Conservation (phyloP, 495 filamentous ascomycete genomes). For the Cenococcum geophilum region DNA sequence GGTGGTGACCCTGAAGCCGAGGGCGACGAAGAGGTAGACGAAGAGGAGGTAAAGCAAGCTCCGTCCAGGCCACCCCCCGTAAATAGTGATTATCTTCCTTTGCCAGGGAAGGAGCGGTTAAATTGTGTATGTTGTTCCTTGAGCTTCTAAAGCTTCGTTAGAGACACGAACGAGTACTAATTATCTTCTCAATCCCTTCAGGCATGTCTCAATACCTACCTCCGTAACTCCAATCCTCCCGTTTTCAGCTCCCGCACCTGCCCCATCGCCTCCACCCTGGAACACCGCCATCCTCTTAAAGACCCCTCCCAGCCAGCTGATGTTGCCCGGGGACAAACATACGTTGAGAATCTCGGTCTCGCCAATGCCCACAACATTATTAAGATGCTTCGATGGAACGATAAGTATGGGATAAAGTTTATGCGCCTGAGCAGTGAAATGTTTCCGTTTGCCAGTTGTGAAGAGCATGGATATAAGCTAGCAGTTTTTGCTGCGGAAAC, state of each 20-base stretch:
- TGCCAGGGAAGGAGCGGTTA: constrained; percentile 88
- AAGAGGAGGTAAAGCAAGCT: constrained; percentile 43
- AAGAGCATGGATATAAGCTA: constrained; percentile 79
- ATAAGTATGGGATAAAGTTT: constrained; percentile 87
- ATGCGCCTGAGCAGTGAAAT: constrained; percentile 89
- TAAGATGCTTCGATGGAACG: constrained; percentile 90
- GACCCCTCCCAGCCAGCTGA: constrained; percentile 64
- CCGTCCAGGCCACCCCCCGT: constrained; percentile 63
- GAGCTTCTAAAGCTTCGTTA: background rate
- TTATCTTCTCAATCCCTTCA: constrained; percentile 29
- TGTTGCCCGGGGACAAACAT: constrained; percentile 57
- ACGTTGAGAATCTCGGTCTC: constrained; percentile 70
- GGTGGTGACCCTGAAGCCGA: constrained; percentile 40
- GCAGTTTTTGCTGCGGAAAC: constrained; percentile 78
- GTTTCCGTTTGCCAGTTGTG: constrained; percentile 92
- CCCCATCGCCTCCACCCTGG: constrained; percentile 82
- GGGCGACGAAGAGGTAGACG: constrained; percentile 38
- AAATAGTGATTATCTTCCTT: constrained; percentile 77
- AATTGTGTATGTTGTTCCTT: constrained; percentile 64
- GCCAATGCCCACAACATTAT: constrained; percentile 76
- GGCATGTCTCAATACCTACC: constrained; percentile 90
- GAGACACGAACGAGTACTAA: background rate
- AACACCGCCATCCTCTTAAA: constrained; percentile 74
- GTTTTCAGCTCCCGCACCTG: constrained; percentile 91
- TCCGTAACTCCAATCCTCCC: constrained; percentile 75